phyloP scores from a whole-genome alignment of 2,329 filamentous ascomycete genomes.

The Claviceps sp. region DNA sequence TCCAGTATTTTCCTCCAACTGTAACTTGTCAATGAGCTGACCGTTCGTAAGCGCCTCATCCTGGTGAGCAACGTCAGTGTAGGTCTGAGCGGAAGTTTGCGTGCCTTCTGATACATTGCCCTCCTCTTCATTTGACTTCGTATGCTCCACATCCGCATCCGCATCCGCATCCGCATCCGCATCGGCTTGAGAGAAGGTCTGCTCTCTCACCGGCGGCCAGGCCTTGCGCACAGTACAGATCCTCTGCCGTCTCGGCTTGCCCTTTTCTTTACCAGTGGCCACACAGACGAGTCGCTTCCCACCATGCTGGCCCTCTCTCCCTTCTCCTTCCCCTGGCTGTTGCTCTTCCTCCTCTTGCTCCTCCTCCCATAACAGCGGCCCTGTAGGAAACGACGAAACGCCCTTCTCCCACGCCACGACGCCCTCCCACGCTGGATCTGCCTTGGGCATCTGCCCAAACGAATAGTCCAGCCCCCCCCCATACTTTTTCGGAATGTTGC shows the following conservation, averaged over 20 bases:
- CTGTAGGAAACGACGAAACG: constrained; percentile 37
- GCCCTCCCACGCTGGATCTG: constrained; percentile 49
- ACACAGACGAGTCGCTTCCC: constrained; percentile 23
- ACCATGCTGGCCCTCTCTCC: constrained; percentile 27
- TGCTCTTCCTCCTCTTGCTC: constrained; percentile 27
- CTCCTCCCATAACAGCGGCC: constrained; percentile 44
- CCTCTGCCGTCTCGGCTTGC: constrained; percentile 30
- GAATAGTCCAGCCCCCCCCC: constrained; percentile 74
- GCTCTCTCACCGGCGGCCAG: constrained; percentile 9
- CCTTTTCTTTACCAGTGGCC: constrained; percentile 34
- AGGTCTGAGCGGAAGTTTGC: constrained; percentile 11
- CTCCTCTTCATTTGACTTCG: constrained; percentile 13
- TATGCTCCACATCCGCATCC: constrained; percentile 10
- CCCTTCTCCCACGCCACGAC: constrained; percentile 39
- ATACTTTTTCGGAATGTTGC: constrained; percentile 79
- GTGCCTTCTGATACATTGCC: constrained; percentile 12
- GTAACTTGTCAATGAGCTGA: constrained; percentile 19
- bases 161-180: too few species aligned
- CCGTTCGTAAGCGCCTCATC: constrained; percentile 16
- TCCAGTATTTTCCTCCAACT: constrained; percentile 13
- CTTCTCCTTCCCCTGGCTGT: constrained; percentile 23
- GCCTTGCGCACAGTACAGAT: constrained; percentile 38
- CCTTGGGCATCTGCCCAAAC: constrained; percentile 60
- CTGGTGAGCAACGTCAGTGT: background rate
- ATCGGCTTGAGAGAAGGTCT: background rate